phyloP scores from a whole-genome alignment of 2,329 filamentous ascomycete genomes.

The Fusarium chaquense region DNA sequence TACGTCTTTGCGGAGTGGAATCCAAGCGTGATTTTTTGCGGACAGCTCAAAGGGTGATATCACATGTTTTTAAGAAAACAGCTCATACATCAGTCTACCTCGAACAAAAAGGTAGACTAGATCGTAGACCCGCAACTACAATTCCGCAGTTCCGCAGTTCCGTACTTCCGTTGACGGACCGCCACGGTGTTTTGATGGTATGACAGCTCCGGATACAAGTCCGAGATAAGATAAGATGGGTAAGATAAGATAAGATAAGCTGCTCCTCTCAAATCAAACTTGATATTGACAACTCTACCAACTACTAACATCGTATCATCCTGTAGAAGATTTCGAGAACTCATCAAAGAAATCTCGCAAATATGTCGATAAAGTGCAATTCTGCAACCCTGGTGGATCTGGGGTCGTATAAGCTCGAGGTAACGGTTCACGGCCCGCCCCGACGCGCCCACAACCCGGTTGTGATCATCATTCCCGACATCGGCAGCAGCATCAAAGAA shows the following conservation, averaged over 20 bases:
- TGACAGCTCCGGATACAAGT: not conserved
- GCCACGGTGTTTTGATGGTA: not conserved
- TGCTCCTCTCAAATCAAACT: not conserved
- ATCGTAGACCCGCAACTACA: not conserved
- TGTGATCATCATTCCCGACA: conserved; percentile 25
- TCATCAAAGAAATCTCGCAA: too few species aligned
- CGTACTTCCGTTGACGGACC: not conserved
- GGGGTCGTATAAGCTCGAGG: conserved; percentile 6
- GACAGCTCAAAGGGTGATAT: too few species aligned
- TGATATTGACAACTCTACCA: not conserved
- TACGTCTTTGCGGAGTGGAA: too few species aligned
- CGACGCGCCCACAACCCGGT: conserved; percentile 34
- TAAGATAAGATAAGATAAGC: not conserved
- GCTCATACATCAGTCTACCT: not conserved
- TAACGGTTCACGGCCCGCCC: conserved; percentile 16
- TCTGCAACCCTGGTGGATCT: not conserved
- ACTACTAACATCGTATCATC: not conserved
- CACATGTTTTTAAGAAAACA: too few species aligned
- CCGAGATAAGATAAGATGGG: not conserved
- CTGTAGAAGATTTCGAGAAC: not conserved
- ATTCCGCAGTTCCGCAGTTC: not conserved
- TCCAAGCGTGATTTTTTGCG: too few species aligned
- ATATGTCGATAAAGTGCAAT: not conserved
- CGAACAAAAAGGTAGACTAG: not conserved
- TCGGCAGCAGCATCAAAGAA: conserved; percentile 30